Conservation (phyloP, 2,329 filamentous ascomycete species). For the Stenocarpella maydis region DNA sequence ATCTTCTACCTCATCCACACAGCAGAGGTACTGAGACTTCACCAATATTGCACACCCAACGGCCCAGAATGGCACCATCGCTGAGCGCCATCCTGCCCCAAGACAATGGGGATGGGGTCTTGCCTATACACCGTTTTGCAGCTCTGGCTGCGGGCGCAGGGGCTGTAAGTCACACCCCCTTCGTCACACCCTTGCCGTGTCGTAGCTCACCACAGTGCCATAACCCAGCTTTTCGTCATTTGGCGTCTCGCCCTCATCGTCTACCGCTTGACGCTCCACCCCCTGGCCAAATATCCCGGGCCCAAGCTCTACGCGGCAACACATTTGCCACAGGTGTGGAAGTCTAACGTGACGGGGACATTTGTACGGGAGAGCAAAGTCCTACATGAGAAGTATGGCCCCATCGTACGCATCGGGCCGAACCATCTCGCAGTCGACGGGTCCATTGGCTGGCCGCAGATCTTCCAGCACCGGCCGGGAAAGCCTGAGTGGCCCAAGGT, state of each 20-base stretch:
- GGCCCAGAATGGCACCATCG: conserved; percentile 4
- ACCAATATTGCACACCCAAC: background rate
- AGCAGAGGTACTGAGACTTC: background rate
- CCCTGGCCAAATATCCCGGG: conserved; percentile 29
- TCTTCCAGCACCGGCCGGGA: conserved; percentile 28
- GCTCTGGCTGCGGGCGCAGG: background rate
- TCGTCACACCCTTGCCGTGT: background rate
- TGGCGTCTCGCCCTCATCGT: conserved; percentile 6
- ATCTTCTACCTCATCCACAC: background rate
- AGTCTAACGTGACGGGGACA: background rate
- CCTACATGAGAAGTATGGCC: conserved; percentile 28
- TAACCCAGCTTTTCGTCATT: conserved; percentile 2
- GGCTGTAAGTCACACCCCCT: background rate
- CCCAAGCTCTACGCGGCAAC: conserved; percentile 25
- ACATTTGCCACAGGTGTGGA: background rate
- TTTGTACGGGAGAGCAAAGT: background rate
- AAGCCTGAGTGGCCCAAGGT: conserved; percentile 19
- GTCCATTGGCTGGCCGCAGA: conserved; percentile 23
- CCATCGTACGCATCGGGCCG: conserved; percentile 27
- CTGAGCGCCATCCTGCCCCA: background rate
- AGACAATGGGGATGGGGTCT: background rate
- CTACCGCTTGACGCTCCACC: conserved; percentile 25
- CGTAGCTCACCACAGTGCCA: background rate
- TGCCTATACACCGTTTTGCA: background rate
- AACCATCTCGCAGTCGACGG: conserved; percentile 23